These are phyloP conservation scores for Melastoma candidum DNA, from an alignment of 441 rosid genomes.

Conservation along the genomic window DNA sequence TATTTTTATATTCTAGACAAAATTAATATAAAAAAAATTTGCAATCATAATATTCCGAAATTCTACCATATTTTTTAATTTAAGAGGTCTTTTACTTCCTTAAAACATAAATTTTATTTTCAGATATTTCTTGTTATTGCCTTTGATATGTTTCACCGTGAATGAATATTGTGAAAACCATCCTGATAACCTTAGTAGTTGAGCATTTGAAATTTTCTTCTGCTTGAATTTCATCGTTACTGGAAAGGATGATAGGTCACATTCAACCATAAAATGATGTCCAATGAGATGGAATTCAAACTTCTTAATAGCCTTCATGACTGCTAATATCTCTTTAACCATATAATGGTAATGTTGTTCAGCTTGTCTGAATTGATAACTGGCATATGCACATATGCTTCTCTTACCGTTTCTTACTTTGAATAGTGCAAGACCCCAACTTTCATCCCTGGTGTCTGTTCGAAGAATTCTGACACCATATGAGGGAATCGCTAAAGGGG, in stretches of 20 bases:
- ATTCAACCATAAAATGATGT: not conserved
- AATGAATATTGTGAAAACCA: not conserved
- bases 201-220: not conserved
- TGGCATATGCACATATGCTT: not conserved
- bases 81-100: not conserved
- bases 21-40: too few species aligned
- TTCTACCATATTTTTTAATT: too few species aligned
- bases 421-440: not conserved
- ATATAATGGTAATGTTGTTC: not conserved
- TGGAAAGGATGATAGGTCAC: not conserved
- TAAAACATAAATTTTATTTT: not conserved
- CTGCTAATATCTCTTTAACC: not conserved
- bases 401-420: not conserved
- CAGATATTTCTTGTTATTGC: too few species aligned
- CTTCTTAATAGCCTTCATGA: not conserved
- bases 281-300: not conserved
- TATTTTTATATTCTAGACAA: too few species aligned
- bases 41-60: too few species aligned
- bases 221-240: not conserved
- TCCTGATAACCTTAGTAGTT: not conserved
- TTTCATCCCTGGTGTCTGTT: too few species aligned
- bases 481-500: too few species aligned
- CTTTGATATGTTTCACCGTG: not conserved
- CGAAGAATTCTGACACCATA: too few species aligned
- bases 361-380: not conserved